These are phyloP conservation scores for Chrysosporium queenslandicum DNA, from an alignment of 2,329 filamentous ascomycete species.

Conservation along the genomic window DNA sequence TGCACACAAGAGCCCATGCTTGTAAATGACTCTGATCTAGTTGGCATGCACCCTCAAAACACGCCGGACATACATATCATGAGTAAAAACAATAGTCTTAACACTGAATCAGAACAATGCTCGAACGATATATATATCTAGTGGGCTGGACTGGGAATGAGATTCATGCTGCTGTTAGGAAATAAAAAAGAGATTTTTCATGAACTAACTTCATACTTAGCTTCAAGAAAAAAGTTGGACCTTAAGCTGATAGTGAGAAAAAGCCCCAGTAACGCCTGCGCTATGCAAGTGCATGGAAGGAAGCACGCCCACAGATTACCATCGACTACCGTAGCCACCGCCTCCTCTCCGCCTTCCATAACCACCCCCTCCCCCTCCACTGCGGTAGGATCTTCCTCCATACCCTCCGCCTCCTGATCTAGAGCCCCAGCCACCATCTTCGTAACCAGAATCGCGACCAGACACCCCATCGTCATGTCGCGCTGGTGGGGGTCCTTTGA, in stretches of 20 bases:
- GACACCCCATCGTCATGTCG: slow-evolving; percentile 43
- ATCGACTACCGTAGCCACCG: slow-evolving; percentile 34
- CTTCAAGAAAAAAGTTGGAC: background rate
- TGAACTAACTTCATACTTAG: no score
- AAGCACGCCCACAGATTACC: slow-evolving; percentile 15
- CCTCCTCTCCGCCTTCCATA: slow-evolving; percentile 35
- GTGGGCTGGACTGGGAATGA: no score
- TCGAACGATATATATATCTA: no score
- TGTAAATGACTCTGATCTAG: no score
- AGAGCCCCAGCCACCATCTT: slow-evolving; percentile 43
- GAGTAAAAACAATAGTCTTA: no score
- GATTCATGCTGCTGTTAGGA: no score
- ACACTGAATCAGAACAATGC: no score
- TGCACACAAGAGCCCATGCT: no score
- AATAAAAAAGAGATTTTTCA: no score
- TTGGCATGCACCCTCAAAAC: no score
- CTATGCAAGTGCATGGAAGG: slow-evolving; percentile 29
- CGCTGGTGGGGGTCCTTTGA: slow-evolving; percentile 59
- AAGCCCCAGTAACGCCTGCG: slow-evolving; percentile 30
- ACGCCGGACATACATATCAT: no score
- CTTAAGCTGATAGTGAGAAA: background rate
- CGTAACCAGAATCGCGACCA: slow-evolving; percentile 42
- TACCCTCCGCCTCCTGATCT: slow-evolving; percentile 42
- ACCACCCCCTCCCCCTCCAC: slow-evolving; percentile 35
- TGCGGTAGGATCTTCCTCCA: slow-evolving; percentile 29